Conservation (phyloP, 1,284 basidiomycete species). For the Tilletia setariae region DNA sequence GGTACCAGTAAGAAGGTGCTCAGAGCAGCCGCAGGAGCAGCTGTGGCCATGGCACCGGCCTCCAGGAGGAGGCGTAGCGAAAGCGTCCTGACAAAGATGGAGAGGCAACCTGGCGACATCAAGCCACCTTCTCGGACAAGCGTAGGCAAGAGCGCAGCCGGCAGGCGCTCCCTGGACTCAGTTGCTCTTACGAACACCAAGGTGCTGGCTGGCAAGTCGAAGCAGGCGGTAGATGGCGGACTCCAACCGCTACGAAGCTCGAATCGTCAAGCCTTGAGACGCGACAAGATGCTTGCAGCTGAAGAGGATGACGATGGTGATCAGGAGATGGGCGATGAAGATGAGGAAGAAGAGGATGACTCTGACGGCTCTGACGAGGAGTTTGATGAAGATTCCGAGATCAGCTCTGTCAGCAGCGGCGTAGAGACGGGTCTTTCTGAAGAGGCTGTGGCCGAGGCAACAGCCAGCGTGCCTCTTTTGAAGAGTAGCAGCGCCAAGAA, state of each 20-base stretch:
- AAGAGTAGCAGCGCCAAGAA: background rate
- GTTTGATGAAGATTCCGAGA: constrained; percentile 9
- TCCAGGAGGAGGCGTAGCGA: background rate
- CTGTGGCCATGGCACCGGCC: too few species aligned
- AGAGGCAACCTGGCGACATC: background rate
- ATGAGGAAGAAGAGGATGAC: background rate
- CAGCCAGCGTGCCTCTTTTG: background rate
- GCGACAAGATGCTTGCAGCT: background rate
- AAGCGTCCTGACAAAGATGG: background rate
- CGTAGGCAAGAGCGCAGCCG: too few species aligned
- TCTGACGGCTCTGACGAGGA: background rate
- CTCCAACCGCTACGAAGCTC: background rate
- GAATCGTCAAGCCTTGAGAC: background rate
- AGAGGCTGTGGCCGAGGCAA: background rate
- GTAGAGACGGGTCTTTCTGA: too few species aligned
- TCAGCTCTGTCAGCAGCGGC: background rate
- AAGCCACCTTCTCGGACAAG: background rate
- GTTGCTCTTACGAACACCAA: too few species aligned
- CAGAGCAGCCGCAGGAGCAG: too few species aligned
- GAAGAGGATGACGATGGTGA: background rate
- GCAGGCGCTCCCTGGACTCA: too few species aligned
- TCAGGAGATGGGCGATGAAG: background rate
- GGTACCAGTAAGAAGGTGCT: background rate
- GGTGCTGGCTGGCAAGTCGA: too few species aligned
- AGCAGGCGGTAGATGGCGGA: background rate